phyloP scores from a whole-genome alignment of 148 eudicot species.

The Spergularia marina region DNA sequence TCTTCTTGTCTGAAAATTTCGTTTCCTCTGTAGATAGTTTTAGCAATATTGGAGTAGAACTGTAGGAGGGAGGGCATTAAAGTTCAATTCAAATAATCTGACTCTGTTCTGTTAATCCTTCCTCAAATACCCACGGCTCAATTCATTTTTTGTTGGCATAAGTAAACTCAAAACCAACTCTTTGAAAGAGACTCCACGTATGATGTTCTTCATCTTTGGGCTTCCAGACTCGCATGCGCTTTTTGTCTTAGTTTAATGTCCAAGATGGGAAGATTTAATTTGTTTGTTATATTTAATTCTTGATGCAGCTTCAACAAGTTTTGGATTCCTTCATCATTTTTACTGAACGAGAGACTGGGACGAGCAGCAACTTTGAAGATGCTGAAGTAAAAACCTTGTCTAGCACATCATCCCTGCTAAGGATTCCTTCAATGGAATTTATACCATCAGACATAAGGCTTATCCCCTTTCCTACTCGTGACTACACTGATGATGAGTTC shows the following conservation, averaged over 20 bases:
- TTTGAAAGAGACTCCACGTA: no score
- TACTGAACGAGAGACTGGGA: constrained; percentile 54
- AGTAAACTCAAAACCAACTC: no score
- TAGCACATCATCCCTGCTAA: constrained; percentile 27
- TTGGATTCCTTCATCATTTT: constrained; percentile 86
- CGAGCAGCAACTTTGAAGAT: constrained; percentile 31
- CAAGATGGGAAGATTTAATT: background rate
- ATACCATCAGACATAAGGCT: constrained; percentile 84
- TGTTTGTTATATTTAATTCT: constrained; percentile 5
- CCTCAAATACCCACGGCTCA: background rate
- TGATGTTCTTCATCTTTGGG: no score
- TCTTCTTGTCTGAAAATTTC: background rate
- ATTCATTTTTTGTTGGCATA: no score
- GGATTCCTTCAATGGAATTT: constrained; percentile 56
- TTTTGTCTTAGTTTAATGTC: no score
- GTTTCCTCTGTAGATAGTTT: no score
- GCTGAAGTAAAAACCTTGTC: constrained; percentile 23
- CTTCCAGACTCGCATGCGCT: no score
- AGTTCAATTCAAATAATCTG: background rate
- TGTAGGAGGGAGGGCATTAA: background rate
- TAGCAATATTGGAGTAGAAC: background rate
- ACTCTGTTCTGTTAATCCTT: background rate
- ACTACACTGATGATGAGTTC: constrained; percentile 97
- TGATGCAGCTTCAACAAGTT: constrained; percentile 91
- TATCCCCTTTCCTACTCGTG: constrained; percentile 94